Percentiles rank a stretch among this genome's conserved stretches.
Conservation (phyloP, 2,329 filamentous ascomycete species). For the Sordariomycetes sp. region DNA sequence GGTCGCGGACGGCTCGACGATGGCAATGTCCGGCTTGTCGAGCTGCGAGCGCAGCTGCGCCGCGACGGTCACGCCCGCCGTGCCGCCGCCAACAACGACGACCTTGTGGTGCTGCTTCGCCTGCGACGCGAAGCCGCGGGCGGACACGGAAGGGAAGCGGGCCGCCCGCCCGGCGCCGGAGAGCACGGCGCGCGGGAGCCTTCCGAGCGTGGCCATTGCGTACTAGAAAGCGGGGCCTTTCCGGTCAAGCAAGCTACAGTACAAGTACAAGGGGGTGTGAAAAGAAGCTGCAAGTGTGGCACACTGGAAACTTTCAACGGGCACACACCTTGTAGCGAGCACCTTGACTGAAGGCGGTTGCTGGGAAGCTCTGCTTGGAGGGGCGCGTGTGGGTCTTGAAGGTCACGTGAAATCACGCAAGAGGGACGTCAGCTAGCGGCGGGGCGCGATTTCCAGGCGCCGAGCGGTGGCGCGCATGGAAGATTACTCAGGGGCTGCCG, state of each 20-base stretch:
- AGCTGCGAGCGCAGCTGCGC: background rate
- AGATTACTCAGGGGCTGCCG: too few relatives aligned
- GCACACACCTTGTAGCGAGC: background rate
- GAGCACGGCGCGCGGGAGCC: background rate
- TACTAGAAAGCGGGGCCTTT: background rate
- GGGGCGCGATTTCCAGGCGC: background rate
- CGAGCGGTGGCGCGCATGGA: too few relatives aligned
- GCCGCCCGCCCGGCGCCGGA: background rate
- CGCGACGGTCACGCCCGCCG: constrained; percentile 20
- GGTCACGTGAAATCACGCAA: background rate
- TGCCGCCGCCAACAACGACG: constrained; percentile 20
- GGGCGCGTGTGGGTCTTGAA: background rate
- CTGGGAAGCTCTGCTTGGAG: background rate
- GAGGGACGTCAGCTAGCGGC: background rate
- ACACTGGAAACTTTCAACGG: too few relatives aligned
- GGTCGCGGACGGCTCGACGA: constrained; percentile 1
- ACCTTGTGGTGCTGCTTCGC: constrained; percentile 6
- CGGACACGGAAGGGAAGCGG: background rate
- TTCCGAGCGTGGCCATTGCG: background rate
- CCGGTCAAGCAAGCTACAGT: too few relatives aligned
- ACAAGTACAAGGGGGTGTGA: too few relatives aligned
- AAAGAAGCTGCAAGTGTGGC: too few relatives aligned
- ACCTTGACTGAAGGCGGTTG: background rate
- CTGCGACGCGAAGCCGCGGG: constrained; percentile 10
- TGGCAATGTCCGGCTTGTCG: constrained; percentile 4